phyloP scores from a whole-genome alignment of 1,139 yeast genomes.

The Magnusiomyces suaveolens region DNA sequence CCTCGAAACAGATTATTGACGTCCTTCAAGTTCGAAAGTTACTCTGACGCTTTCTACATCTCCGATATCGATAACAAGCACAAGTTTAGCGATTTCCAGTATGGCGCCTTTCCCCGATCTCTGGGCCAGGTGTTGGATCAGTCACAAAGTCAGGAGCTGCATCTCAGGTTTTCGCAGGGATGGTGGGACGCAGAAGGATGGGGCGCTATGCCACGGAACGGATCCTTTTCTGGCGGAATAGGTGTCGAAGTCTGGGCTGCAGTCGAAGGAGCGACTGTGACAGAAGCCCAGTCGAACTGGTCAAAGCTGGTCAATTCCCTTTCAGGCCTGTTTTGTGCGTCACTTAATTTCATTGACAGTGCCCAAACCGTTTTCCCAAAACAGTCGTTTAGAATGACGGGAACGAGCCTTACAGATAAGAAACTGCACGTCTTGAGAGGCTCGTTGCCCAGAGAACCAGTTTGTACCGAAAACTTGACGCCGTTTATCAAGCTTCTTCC shows the following conservation, averaged over 20 bases:
- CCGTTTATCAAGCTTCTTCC: conserved; percentile 87
- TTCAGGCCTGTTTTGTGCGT: conserved; percentile 92
- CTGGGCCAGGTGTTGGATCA: conserved; percentile 66
- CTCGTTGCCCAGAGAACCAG: conserved; percentile 88
- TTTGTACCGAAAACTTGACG: conserved; percentile 93
- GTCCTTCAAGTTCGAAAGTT: conserved; percentile 56
- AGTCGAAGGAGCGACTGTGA: conserved; percentile 52
- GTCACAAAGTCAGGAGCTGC: conserved; percentile 65
- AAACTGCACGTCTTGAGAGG: conserved; percentile 59
- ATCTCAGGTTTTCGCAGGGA: conserved; percentile 82
- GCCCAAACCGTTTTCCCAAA: conserved; percentile 70
- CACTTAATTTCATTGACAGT: conserved; percentile 77
- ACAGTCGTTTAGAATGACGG: conserved; percentile 33
- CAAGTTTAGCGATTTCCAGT: conserved; percentile 38
- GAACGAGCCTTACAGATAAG: conserved; percentile 19
- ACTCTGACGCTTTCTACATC: conserved; percentile 39
- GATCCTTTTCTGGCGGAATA: conserved; percentile 74
- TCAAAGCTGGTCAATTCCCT: conserved; percentile 58
- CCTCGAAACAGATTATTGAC: conserved; percentile 60
- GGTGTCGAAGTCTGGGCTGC: conserved; percentile 93
- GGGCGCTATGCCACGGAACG: conserved; percentile 74
- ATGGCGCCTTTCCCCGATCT: conserved; percentile 68
- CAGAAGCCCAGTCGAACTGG: conserved; percentile 61
- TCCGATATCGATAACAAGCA: conserved; percentile 18
- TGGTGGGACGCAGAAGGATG: conserved; percentile 89